A percentile compares a stretch with the other conserved stretches of the same genome.
These are phyloP conservation scores for Raffaelea arxii DNA, from an alignment of 2,329 filamentous ascomycete genomes.

Conservation along the genomic window DNA sequence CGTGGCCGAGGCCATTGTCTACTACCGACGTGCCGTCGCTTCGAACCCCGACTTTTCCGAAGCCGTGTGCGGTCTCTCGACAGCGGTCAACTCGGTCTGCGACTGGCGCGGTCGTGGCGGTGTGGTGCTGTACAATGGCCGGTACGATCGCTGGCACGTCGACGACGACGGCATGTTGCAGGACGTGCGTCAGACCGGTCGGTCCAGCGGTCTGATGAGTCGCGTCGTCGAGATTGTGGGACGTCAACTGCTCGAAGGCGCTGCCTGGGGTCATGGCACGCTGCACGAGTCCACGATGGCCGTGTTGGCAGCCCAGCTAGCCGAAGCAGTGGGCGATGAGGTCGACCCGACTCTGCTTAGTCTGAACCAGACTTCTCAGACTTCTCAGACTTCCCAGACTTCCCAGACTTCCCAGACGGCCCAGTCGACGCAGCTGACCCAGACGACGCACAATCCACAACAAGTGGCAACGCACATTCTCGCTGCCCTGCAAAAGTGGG, in stretches of 20 bases:
- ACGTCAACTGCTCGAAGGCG: constrained; percentile 78
- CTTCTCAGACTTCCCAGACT: too few relatives aligned
- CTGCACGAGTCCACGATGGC: constrained; percentile 47
- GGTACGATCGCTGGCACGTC: constrained; percentile 87
- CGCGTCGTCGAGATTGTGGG: constrained; percentile 85
- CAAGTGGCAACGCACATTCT: too few relatives aligned
- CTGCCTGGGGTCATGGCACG: constrained; percentile 70
- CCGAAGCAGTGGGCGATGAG: constrained; percentile 23
- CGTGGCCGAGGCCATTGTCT: constrained; percentile 82
- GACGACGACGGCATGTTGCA: constrained; percentile 72
- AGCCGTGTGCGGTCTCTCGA: constrained; percentile 90
- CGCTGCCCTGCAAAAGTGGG: constrained; percentile 52
- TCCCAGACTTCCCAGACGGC: too few relatives aligned
- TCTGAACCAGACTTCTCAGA: background rate
- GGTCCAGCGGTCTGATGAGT: constrained; percentile 72
- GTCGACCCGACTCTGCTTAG: background rate
- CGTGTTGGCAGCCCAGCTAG: constrained; percentile 38
- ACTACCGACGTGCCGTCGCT: constrained; percentile 81
- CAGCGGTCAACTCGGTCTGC: constrained; percentile 92
- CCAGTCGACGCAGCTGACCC: background rate
- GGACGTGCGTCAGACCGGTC: constrained; percentile 54
- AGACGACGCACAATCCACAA: constrained; percentile 21
- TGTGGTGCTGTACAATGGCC: constrained; percentile 61
- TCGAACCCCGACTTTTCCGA: constrained; percentile 96
- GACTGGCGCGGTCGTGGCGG: constrained; percentile 88